Percentiles rank a stretch among this genome's conserved stretches.
Conservation (phyloP, 1,139 yeast genomes). For the Saccharomyces pastorianus region DNA sequence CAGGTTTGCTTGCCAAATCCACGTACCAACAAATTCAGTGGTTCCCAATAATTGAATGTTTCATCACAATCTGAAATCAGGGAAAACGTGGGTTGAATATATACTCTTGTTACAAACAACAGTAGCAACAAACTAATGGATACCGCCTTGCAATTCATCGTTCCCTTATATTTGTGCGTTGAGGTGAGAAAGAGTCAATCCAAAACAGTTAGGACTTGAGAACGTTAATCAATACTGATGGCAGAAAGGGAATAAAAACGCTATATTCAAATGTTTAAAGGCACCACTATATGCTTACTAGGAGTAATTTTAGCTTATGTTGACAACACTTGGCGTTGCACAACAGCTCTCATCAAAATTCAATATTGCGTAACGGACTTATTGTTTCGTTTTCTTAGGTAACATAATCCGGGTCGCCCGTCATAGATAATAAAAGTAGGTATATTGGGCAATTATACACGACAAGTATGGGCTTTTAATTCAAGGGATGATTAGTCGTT, state of each 20-base stretch:
- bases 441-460: background rate
- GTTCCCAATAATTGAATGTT: slow-evolving; percentile 89
- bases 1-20: slow-evolving; percentile 91
- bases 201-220: background rate
- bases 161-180: background rate
- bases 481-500: background rate
- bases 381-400: background rate
- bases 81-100: slow-evolving; percentile 28
- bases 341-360: background rate
- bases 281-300: no score
- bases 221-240: background rate
- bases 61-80: slow-evolving; percentile 78
- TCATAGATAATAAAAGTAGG: background rate
- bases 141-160: background rate
- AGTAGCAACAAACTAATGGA: slow-evolving; percentile 9
- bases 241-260: background rate
- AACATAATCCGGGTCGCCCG: background rate
- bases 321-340: background rate
- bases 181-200: background rate
- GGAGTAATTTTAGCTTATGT: background rate
- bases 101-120: slow-evolving; percentile 18
- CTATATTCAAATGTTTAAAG: background rate
- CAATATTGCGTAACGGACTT: slow-evolving; percentile 1
- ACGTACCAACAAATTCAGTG: slow-evolving; percentile 67
- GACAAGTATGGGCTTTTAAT: background rate